phyloP scores from a whole-genome alignment of 1,139 yeast species.

The Hansenula anomala region DNA sequence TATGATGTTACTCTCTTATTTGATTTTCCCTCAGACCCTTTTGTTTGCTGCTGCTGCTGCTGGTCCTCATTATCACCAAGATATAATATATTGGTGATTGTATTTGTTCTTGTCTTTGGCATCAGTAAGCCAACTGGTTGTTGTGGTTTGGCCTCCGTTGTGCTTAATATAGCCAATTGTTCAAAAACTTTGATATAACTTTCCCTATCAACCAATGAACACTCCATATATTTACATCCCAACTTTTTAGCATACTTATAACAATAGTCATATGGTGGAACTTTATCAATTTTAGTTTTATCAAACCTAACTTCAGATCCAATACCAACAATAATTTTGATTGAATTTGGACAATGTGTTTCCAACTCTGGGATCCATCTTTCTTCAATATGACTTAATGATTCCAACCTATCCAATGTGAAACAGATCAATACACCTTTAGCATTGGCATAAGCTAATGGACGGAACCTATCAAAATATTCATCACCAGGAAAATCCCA shows the following conservation, averaged over 20 bases:
- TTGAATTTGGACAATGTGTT: constrained; percentile 17
- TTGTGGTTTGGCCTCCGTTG: neutral
- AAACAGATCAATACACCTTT: constrained; percentile 67
- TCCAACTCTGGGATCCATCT: constrained; percentile 28
- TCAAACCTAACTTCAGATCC: constrained; percentile 16
- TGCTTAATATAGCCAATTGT: constrained; percentile 10
- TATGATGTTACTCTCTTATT: neutral
- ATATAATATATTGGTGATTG: neutral
- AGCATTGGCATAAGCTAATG: constrained; percentile 64
- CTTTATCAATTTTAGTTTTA: neutral
- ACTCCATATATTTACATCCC: constrained; percentile 18
- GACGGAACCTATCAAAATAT: constrained; percentile 55
- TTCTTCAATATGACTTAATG: constrained; percentile 32
- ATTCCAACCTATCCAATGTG: constrained; percentile 57
- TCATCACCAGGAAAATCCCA: constrained; percentile 60
- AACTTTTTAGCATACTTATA: constrained; percentile 10
- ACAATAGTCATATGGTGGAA: constrained; percentile 13
- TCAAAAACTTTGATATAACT: constrained; percentile 16
- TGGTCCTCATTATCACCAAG: neutral
- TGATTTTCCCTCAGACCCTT: too few relatives aligned
- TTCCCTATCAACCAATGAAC: constrained; percentile 14
- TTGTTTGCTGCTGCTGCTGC: too few relatives aligned
- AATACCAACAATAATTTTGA: constrained; percentile 19
- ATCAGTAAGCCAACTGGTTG: neutral
- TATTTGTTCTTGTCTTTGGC: constrained; percentile 1